A percentile compares a stretch with the other conserved stretches of the same genome.
Evolutionary conservation across 2,329 filamentous ascomycete genomes (phyloP).

Genomic region (Zopfia rhizophila): DNA sequence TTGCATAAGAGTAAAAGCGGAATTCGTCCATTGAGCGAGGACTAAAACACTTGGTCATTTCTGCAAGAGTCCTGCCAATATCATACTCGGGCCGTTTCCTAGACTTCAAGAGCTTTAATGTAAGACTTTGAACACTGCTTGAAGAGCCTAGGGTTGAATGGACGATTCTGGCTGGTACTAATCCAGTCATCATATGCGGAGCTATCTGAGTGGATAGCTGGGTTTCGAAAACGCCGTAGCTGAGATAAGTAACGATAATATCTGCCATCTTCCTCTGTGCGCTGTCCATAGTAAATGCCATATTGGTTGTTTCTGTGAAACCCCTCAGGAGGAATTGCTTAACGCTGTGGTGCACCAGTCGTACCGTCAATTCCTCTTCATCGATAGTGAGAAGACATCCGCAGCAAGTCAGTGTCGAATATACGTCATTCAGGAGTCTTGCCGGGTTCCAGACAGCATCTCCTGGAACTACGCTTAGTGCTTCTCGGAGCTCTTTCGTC

Average conservation of each 20-base stretch:
- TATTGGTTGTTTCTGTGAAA: not conserved
- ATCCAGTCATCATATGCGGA: constrained; percentile 9
- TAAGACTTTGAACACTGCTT: constrained; percentile 13
- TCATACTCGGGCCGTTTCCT: constrained; percentile 21
- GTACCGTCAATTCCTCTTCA: constrained; percentile 36
- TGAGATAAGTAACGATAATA: constrained; percentile 33
- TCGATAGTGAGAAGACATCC: constrained; percentile 34
- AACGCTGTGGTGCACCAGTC: constrained; percentile 32
- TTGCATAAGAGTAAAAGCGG: constrained; percentile 27
- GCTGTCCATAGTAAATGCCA: constrained; percentile 4
- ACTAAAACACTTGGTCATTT: not conserved
- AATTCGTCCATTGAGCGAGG: constrained; percentile 6
- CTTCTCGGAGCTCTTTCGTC: constrained; percentile 51
- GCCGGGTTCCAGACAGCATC: constrained; percentile 29
- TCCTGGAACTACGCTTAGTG: constrained; percentile 50
- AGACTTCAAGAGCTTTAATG: constrained; percentile 21
- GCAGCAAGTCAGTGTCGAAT: constrained; percentile 31
- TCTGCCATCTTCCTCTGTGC: constrained; percentile 27
- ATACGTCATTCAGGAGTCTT: constrained; percentile 25
- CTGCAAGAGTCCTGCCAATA: constrained; percentile 21
- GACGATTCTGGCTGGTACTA: constrained; percentile 21
- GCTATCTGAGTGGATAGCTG: constrained; percentile 21
- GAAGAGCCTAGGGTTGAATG: constrained; percentile 13
- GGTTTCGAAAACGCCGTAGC: constrained; percentile 31
- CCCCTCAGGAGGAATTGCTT: constrained; percentile 28